phyloP scores from a whole-genome alignment of 805 yeast species.

The Kockiozyma suomiensis region DNA sequence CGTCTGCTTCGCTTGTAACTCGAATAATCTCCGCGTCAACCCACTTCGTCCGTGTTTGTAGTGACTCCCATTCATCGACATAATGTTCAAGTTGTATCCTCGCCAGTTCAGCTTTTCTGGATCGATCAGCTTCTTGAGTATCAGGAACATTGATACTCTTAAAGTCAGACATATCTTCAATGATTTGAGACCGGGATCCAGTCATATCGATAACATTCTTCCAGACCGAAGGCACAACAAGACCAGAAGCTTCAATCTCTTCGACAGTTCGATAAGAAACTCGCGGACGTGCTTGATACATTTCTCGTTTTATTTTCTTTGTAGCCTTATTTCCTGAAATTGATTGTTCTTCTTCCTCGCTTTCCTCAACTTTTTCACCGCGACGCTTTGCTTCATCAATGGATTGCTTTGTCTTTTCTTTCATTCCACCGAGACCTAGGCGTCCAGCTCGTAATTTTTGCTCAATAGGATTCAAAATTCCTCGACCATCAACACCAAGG shows the following conservation, averaged over 20 bases:
- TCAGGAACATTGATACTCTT: not conserved
- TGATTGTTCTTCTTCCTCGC: constrained; percentile 22
- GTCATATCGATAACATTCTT: constrained; percentile 38
- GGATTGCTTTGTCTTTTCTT: constrained; percentile 44
- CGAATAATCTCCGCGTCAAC: constrained; percentile 18
- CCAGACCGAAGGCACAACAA: constrained; percentile 38
- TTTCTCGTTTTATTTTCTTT: constrained; percentile 15
- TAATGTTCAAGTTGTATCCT: constrained; percentile 31
- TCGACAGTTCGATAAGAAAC: constrained; percentile 37
- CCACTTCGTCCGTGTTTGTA: constrained; percentile 27
- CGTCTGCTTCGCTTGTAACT: constrained; percentile 17
- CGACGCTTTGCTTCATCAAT: constrained; percentile 33
- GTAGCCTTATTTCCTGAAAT: constrained; percentile 34
- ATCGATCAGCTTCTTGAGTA: constrained; percentile 12
- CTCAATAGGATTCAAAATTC: constrained; percentile 80
- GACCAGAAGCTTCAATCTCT: constrained; percentile 40
- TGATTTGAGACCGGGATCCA: constrained; percentile 23
- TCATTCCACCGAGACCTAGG: constrained; percentile 71
- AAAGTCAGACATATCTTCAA: constrained; percentile 27
- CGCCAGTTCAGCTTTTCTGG: constrained; percentile 27
- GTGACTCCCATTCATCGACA: constrained; percentile 33
- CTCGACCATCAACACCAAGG: constrained; percentile 71
- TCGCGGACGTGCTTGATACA: constrained; percentile 23
- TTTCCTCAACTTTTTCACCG: constrained; percentile 31
- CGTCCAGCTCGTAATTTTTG: constrained; percentile 67